These are phyloP conservation scores for Fragilariopsis cylindrus DNA, from an alignment of 108 stramenopile species.

Conservation along the genomic window DNA sequence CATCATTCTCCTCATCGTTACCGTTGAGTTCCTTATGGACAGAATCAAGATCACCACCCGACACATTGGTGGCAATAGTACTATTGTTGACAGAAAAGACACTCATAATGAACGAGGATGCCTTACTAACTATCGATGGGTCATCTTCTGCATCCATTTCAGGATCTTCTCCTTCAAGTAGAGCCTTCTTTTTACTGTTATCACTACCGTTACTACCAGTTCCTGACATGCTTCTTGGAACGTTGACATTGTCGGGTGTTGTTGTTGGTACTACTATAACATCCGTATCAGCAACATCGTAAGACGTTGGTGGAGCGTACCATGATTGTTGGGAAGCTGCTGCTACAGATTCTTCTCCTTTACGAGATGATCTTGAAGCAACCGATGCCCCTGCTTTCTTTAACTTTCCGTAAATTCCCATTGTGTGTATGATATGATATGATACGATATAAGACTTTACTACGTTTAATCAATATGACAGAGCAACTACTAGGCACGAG, in stretches of 20 bases:
- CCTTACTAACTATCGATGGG: neutral
- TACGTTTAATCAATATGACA: no score
- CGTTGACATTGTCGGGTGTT: neutral
- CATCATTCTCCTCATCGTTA: neutral
- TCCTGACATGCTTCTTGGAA: neutral
- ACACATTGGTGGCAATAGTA: neutral
- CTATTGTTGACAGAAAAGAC: neutral
- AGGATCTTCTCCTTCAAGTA: conserved; percentile 4
- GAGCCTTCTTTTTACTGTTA: neutral
- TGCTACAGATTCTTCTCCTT: no score
- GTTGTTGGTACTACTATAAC: neutral
- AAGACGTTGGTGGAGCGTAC: no score
- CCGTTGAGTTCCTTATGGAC: no score
- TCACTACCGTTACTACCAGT: neutral
- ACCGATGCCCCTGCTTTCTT: no score
- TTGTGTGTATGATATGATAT: no score
- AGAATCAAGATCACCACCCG: no score
- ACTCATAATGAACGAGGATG: neutral
- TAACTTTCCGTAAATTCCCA: no score
- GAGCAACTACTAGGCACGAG: no score
- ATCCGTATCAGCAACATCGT: neutral
- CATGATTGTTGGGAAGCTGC: no score
- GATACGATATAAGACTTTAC: no score
- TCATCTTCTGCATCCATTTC: neutral
- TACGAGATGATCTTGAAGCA: no score